These are phyloP conservation scores for Psilocybe tampanensis DNA, from an alignment of 768 basidiomycete genomes.

Conservation along the genomic window DNA sequence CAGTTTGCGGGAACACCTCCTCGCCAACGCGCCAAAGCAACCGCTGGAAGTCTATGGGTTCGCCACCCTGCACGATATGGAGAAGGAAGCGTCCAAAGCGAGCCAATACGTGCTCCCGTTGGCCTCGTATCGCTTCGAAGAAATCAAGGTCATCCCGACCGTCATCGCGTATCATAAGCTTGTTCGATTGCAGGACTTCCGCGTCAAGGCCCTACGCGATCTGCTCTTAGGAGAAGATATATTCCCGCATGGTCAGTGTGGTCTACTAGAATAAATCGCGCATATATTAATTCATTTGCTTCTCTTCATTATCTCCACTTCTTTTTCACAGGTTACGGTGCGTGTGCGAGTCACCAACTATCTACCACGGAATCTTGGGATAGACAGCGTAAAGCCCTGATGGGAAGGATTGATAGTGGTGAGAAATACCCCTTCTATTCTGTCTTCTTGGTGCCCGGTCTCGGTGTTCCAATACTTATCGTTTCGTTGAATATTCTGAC, in stretches of 20 bases:
- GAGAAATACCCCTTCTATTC: slow-evolving; percentile 15
- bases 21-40: slow-evolving; percentile 62
- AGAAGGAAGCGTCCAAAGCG: slow-evolving; percentile 53
- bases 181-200: slow-evolving; percentile 57
- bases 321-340: slow-evolving; percentile 50
- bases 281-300: not conserved
- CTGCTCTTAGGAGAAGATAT: slow-evolving; percentile 60
- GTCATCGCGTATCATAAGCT: slow-evolving; percentile 66
- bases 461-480: not conserved
- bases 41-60: slow-evolving; percentile 66
- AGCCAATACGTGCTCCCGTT: slow-evolving; percentile 65
- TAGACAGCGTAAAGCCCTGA: slow-evolving; percentile 44
- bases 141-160: slow-evolving; percentile 56
- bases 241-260: slow-evolving; percentile 62
- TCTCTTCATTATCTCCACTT: slow-evolving; percentile 6
- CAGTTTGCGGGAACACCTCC: slow-evolving; percentile 52
- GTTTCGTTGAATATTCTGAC: not conserved
- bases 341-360: slow-evolving; percentile 54
- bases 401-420: slow-evolving; percentile 58
- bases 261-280: not conserved
- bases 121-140: slow-evolving; percentile 51
- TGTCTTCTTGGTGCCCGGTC: not conserved
- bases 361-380: slow-evolving; percentile 54
- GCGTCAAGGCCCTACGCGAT: slow-evolving; percentile 53
- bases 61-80: slow-evolving; percentile 45